Evolutionary conservation across 176 grass and related monocot genomes (phyloP).

Genomic region (Secale cereale): DNA sequence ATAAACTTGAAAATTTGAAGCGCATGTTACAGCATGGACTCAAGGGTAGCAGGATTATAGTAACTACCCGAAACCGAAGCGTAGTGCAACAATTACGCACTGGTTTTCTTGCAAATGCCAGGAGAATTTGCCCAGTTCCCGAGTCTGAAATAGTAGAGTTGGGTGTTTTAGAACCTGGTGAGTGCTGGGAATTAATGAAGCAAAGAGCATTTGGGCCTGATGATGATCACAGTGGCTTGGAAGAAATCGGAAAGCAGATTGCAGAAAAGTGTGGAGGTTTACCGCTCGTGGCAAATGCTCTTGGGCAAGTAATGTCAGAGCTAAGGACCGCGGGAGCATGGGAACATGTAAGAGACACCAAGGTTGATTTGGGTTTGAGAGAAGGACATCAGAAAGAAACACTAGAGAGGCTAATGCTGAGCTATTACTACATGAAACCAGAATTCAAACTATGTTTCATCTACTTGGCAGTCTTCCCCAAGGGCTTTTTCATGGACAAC

Average conservation of each 20-base stretch:
- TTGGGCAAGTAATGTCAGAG: no score
- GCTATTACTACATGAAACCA: conserved; percentile 26
- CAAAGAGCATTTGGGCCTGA: no score
- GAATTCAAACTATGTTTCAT: conserved; percentile 52
- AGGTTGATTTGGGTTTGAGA: neutral
- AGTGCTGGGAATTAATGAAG: no score
- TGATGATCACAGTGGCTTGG: no score
- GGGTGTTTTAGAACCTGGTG: no score
- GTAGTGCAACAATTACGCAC: neutral
- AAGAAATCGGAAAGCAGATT: no score
- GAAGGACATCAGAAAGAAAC: neutral
- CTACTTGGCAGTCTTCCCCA: conserved; percentile 42
- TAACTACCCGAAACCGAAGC: neutral
- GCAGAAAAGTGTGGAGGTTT: no score
- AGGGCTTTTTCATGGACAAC: conserved; percentile 23
- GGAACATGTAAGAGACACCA: no score
- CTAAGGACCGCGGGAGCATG: no score
- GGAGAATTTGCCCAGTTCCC: neutral
- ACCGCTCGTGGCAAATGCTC: no score
- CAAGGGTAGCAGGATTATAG: neutral
- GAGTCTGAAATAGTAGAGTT: no score
- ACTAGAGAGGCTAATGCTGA: conserved; percentile 31
- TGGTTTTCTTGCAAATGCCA: neutral
- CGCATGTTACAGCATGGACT: neutral
- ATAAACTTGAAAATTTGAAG: neutral